Evolutionary conservation across 2,329 filamentous ascomycete genomes (phyloP), one percentile per base, ranked within the genome.

Genomic region (Fusarium stilboides): DNA sequence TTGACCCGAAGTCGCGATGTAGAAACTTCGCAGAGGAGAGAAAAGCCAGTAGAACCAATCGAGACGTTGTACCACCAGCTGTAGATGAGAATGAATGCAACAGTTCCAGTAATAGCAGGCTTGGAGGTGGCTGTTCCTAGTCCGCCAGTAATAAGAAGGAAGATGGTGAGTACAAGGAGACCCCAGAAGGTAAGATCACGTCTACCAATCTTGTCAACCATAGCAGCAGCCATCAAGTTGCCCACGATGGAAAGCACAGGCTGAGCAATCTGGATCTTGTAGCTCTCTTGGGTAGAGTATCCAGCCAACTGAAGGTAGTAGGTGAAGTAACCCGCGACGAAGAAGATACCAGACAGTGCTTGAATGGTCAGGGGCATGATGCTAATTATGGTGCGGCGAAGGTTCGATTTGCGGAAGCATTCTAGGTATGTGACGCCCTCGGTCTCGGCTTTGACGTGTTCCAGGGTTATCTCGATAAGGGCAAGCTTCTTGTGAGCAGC

Each of bases 1-100:
- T 68, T 68, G 56, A 65, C 60, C 2, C 67, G 60, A 4, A 70
- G 43, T 14, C 56, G 60, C 8, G 67, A 65, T 3, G 64, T 68
- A 3, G 64, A 56, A 17, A 65, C 57, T 17, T 70, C 67, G 39
- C 47, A 56, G 9, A 31, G 65, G 45, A 70, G 24, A 6, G 64
- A 52, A 24, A 58, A 70, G n/a, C 57, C 60, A 1, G 64, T 59
- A 1, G 60, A 61, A 7, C 60, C 64, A 13, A 68, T 62, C 2
- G 46, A 55, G 12, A 65, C 65, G 20, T 65, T 65, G 26, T 65
- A 68, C 53, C 60, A 65, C 45, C 52, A 68, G 34, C 54, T 62
- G 22, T 68, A 61, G 12, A 68, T 61, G 19, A 65, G 49, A 17
- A 68, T 62, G 15, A 65, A 61, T 1, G 54, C 64, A 2, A 58